A percentile compares a stretch with the other conserved stretches of the same genome.
phyloP scores from a whole-genome alignment of 148 eudicot species.

The Diospyros kaki region DNA sequence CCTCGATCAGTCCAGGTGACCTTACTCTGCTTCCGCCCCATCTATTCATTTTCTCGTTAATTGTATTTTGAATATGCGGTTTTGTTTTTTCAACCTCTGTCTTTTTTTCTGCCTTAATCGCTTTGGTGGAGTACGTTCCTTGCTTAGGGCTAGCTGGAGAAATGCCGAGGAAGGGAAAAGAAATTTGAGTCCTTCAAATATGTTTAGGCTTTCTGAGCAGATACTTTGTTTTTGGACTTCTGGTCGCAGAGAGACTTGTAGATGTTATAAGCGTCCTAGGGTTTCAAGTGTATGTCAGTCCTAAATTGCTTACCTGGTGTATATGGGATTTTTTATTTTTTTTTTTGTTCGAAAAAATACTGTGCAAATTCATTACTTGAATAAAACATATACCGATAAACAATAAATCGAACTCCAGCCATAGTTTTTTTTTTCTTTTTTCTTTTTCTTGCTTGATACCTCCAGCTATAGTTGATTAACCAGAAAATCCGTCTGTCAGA shows the following conservation, averaged over 20 bases:
- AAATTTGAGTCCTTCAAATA: not conserved
- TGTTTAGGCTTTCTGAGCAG: not conserved
- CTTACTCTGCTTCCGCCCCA: not conserved
- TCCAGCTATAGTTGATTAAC: no score
- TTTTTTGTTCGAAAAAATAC: not conserved
- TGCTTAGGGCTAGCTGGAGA: not conserved
- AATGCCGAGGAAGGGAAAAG: not conserved
- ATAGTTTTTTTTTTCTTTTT: no score
- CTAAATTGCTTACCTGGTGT: not conserved
- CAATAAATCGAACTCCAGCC: no score
- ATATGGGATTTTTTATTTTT: not conserved
- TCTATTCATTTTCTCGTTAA: not conserved
- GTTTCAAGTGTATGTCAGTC: not conserved
- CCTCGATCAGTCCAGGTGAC: conserved; percentile 11
- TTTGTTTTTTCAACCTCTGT: not conserved
- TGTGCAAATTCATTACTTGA: no score
- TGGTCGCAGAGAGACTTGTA: not conserved
- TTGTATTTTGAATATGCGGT: not conserved
- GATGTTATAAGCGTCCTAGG: not conserved
- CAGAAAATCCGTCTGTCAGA: no score
- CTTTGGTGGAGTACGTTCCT: not conserved
- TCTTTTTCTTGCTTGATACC: no score
- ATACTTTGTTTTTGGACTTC: no score
- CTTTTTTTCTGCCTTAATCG: not conserved
- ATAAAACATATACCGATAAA: no score